A percentile compares a stretch with the other conserved stretches of the same genome.
phyloP scores from a whole-genome alignment of 1,284 basidiomycete genomes.

The Pisolithus thermaeus region DNA sequence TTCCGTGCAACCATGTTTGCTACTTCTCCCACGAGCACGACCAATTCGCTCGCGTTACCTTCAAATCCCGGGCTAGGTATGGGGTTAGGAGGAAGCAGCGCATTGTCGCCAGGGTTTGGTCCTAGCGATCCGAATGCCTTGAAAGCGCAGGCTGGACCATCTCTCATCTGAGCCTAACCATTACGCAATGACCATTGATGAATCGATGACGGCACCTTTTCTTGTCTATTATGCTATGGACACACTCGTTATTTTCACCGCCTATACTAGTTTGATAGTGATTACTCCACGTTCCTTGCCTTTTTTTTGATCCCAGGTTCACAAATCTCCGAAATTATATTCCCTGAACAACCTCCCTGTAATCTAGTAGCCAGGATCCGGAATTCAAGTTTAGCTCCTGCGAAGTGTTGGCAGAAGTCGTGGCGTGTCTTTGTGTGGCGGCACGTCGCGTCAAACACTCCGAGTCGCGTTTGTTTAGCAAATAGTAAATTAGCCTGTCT shows the following conservation, averaged over 20 bases:
- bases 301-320: neutral
- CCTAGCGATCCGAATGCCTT: slow-evolving; percentile 17
- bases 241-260: neutral
- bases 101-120: neutral
- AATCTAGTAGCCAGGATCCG: slow-evolving; percentile 18
- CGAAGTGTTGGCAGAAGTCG: too few relatives aligned
- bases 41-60: slow-evolving; percentile 10
- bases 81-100: slow-evolving; percentile 9
- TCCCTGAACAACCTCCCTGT: slow-evolving; percentile 12
- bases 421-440: too few relatives aligned
- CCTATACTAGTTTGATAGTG: neutral
- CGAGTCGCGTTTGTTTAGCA: too few relatives aligned
- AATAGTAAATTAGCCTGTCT: too few relatives aligned
- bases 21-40: slow-evolving; percentile 9
- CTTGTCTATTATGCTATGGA: slow-evolving; percentile 2
- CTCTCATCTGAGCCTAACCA: slow-evolving; percentile 31
- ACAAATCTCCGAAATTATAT: neutral
- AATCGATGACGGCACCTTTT: slow-evolving; percentile 1
- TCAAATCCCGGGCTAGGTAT: slow-evolving; percentile 18
- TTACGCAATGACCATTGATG: neutral
- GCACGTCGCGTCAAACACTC: too few relatives aligned
- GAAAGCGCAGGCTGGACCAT: slow-evolving; percentile 28
- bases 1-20: slow-evolving; percentile 64
- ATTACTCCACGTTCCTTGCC: neutral
- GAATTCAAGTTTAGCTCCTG: too few relatives aligned